A percentile compares a stretch with the other conserved stretches of the same genome.
These are phyloP conservation scores for Neurospora discreta DNA, from an alignment of 495 filamentous ascomycete genomes.

Conservation along the genomic window DNA sequence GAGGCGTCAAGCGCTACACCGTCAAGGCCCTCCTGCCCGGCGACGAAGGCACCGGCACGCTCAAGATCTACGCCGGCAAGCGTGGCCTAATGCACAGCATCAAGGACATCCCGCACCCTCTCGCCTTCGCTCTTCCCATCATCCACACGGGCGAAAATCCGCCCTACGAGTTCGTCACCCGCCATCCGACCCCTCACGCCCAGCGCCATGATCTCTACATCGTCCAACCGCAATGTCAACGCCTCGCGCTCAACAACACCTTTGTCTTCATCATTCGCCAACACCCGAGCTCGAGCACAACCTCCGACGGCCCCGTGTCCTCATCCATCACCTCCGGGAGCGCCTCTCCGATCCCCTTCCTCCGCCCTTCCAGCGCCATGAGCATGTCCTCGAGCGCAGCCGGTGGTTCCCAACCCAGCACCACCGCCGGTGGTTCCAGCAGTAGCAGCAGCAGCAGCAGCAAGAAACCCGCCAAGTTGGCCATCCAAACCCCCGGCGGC, in stretches of 20 bases:
- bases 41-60: constrained; percentile 73
- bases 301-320: constrained; percentile 18
- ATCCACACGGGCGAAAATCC: constrained; percentile 86
- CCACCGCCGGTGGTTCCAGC: constrained; percentile 24
- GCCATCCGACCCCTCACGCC: constrained; percentile 93
- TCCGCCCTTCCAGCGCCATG: constrained; percentile 67
- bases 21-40: constrained; percentile 85
- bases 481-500: constrained; percentile 88
- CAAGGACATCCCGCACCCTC: constrained; percentile 83
- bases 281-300: constrained; percentile 62
- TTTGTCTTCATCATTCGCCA: constrained; percentile 95
- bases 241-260: constrained; percentile 84
- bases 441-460: constrained; percentile 20
- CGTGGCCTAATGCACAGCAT: constrained; percentile 91
- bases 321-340: constrained; percentile 42
- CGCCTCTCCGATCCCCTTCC: constrained; percentile 57
- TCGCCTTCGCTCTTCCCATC: constrained; percentile 86
- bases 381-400: constrained; percentile 62
- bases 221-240: constrained; percentile 82
- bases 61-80: constrained; percentile 91
- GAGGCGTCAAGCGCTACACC: constrained; percentile 77
- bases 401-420: constrained; percentile 43
- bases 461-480: constrained; percentile 87
- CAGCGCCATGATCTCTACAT: constrained; percentile 95
- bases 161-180: constrained; percentile 80